Evolutionary conservation across 2,329 filamentous ascomycete genomes (phyloP), one percentile per base, ranked within the genome.

Genomic region (Penicillium brevicompactum): DNA sequence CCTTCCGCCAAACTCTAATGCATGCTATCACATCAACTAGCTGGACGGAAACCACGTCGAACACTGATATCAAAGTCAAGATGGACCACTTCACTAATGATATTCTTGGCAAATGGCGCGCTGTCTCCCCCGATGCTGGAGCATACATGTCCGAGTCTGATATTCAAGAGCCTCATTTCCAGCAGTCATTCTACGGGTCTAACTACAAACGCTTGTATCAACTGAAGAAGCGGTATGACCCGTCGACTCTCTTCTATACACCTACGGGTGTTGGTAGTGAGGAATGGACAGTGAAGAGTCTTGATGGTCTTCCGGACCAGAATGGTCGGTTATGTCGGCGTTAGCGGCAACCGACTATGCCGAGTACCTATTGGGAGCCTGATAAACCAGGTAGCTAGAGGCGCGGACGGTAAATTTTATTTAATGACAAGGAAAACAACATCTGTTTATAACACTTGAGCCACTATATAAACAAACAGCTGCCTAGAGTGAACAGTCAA

Each of bases 181-280:
- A 72, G 56, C 55, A 65, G 53, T 57, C 67, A 0, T 72, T 71
- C 52, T 72, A 68, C 21, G 70, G 67, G 6, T 51, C 46, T 0
- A 67, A 69, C 52, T 73, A 73, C 43, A 41, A 41, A 1, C 61
- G 63, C 1, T 49, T 73, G 42, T 65, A 61, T 18, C 40, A 53
- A 13, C 72, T 85, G 30, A 86, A 86, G 76, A 63, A 71, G 32
- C 78, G 75, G 63, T 84, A 78, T 60, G 83, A 86, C 57, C 79
- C 79, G 0, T 63, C 70, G 0, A 61, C 67, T 2, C 54, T 85
- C 6, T 81, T 85, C 51, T 84, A 82, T 55, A 78, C 73, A 1
- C 66, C 61, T 3, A 79, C 74, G n/a, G 78, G 70, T 5, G 82
- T 85, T 2, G 82, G 82, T 0, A 83, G 80, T 55, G 82, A 85